Conservation (phyloP, 2,329 filamentous ascomycete genomes). For the Clonostachys chloroleuca region DNA sequence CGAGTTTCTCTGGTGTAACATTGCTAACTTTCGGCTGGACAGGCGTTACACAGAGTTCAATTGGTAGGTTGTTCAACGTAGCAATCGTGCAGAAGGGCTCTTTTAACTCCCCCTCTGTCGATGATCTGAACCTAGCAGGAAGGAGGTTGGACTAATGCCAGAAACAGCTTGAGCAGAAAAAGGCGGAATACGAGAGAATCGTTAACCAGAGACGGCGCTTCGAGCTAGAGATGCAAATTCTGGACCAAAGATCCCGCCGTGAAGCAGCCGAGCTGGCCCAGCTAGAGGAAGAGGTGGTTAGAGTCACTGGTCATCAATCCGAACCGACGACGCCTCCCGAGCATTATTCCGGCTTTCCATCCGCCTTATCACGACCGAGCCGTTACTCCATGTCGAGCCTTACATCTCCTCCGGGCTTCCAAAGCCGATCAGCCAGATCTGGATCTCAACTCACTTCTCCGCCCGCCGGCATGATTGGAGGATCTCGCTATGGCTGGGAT, state of each 20-base stretch:
- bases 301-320: conserved; percentile 66
- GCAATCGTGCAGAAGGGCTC: background rate
- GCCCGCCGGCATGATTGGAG: conserved; percentile 56
- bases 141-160: background rate
- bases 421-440: conserved; percentile 69
- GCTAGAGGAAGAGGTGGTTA: conserved; percentile 73
- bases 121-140: background rate
- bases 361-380: conserved; percentile 77
- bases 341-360: conserved; percentile 71
- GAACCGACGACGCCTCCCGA: conserved; percentile 96
- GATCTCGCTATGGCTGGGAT: conserved; percentile 17
- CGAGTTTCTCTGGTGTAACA: no score
- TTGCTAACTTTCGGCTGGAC: background rate
- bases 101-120: background rate
- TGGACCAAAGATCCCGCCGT: conserved; percentile 79
- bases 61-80: conserved; percentile 52
- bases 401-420: conserved; percentile 72
- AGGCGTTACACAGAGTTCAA: conserved; percentile 71
- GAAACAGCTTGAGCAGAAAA: conserved; percentile 84
- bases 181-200: conserved; percentile 85
- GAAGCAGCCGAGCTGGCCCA: conserved; percentile 81
- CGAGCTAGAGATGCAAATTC: conserved; percentile 85
- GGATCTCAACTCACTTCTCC: conserved; percentile 80
- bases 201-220: conserved; percentile 85
- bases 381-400: conserved; percentile 87